These are phyloP conservation scores for Lenzites betulinus DNA, from an alignment of 768 basidiomycete species.

Conservation along the genomic window DNA sequence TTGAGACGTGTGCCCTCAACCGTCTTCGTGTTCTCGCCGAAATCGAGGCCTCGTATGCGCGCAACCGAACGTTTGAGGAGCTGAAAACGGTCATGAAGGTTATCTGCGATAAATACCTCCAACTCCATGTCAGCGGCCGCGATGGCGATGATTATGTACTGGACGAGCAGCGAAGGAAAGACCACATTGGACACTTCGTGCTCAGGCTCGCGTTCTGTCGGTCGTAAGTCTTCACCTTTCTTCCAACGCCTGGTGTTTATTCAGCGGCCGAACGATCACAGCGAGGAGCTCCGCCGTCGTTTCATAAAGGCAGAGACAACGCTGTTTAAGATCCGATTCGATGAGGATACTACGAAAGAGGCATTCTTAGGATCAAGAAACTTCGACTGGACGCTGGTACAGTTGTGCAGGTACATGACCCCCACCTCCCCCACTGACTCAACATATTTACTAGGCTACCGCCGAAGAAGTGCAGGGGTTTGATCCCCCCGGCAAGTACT, in stretches of 20 bases:
- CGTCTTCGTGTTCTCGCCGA: slow-evolving; percentile 86
- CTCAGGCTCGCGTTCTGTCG: slow-evolving; percentile 93
- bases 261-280: background rate
- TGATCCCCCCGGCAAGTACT: slow-evolving; percentile 55
- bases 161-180: slow-evolving; percentile 65
- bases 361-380: slow-evolving; percentile 70
- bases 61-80: slow-evolving; percentile 82
- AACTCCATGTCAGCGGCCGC: slow-evolving; percentile 59
- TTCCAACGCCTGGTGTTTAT: background rate
- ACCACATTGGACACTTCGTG: slow-evolving; percentile 93
- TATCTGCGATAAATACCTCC: slow-evolving; percentile 78
- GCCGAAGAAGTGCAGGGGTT: slow-evolving; percentile 13
- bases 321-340: slow-evolving; percentile 82
- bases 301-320: slow-evolving; percentile 90
- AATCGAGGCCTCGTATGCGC: slow-evolving; percentile 86
- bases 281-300: slow-evolving; percentile 81
- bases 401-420: slow-evolving; percentile 17
- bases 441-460: slow-evolving; percentile 1
- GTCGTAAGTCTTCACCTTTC: slow-evolving; percentile 63
- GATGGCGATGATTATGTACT: slow-evolving; percentile 46
- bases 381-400: slow-evolving; percentile 66
- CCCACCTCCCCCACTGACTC: slow-evolving; percentile 15
- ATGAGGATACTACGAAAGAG: slow-evolving; percentile 49
- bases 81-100: slow-evolving; percentile 58
- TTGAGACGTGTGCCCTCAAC: slow-evolving; percentile 88